A percentile compares a stretch with the other conserved stretches of the same genome.
Conservation (phyloP, 1,284 basidiomycete genomes). For the Heterobasidion annosum region DNA sequence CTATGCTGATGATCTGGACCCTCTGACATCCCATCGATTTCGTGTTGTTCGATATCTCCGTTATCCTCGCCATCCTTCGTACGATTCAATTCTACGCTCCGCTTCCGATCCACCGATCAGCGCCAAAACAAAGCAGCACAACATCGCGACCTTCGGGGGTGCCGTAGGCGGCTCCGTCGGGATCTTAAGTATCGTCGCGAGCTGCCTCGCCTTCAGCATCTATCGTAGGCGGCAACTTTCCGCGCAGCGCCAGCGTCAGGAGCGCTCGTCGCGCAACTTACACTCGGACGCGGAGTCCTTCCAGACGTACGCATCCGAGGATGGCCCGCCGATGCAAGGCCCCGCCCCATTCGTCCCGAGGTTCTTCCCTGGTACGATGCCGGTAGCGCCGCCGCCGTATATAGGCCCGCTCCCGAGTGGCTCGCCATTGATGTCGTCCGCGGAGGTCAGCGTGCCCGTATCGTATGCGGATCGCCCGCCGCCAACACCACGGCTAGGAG, state of each 20-base stretch:
- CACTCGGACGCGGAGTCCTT: slow-evolving; percentile 20
- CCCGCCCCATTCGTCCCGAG: slow-evolving; percentile 41
- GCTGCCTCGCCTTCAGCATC: slow-evolving; percentile 40
- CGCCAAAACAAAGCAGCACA: slow-evolving; percentile 18
- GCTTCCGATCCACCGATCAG: slow-evolving; percentile 1
- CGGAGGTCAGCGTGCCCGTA: background rate
- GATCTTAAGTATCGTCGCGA: slow-evolving; percentile 33
- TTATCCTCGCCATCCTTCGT: slow-evolving; percentile 1
- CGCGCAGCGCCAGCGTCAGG: slow-evolving; percentile 29
- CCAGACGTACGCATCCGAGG: slow-evolving; percentile 29
- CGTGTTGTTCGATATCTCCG: background rate
- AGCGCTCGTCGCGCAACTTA: slow-evolving; percentile 16
- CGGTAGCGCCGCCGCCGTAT: slow-evolving; percentile 29
- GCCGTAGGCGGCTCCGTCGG: slow-evolving; percentile 44
- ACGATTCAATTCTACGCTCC: background rate
- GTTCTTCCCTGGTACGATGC: slow-evolving; percentile 41
- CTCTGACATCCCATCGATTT: background rate
- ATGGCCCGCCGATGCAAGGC: slow-evolving; percentile 32
- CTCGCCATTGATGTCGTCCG: background rate
- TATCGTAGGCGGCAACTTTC: slow-evolving; percentile 35
- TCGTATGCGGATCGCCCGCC: background rate
- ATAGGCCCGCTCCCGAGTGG: background rate
- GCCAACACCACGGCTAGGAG: background rate
- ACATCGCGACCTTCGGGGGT: slow-evolving; percentile 41
- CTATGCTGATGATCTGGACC: background rate